Base-by-base conservation (phyloP, 371 early-diverging fungal genomes). In the Mortierella polycephala region DNA sequence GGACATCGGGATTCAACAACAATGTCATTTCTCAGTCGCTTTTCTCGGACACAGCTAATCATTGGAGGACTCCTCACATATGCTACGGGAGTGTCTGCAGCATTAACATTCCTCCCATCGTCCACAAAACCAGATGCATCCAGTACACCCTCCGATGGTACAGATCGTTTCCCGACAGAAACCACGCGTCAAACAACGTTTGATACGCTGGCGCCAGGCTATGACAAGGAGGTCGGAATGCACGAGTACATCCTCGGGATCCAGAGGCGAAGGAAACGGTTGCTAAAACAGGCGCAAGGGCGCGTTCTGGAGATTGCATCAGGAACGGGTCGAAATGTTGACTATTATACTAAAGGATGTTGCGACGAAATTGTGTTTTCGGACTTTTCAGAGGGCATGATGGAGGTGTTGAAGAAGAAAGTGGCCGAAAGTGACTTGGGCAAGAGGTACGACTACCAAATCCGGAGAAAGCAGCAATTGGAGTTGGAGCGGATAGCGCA, bases 381-480 rank as follows among this genome's bases (percentile, higher is more conserved):
- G 14, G 79, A 79, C 47, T 79, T 79, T 50, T 79, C 79, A 0
- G 69, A 79, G 23, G 79, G 79, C 5, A 79, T 79, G 79, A 71
- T 79, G 79, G 44, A 68, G 16, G 73, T 79, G 40, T 49, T 79
- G 63, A 69, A 62, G 60, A 20, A 62, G 45, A 79, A 67, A 45
- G 73, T 79, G 7, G 69, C 47, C 16, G 52, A 54, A 49, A 79
- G 79, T n/a, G 79, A 79, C 41, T 20, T 79, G 39, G 79, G 79
- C 4, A 79, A 66, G 37, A 55, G 79, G n/a, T 79, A 57, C 18
- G 73, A 79, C 41, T 79, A 79, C 20, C 79, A 79, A 62, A 5
- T 58, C 54, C 39, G 79, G 47, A 67, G 79, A 37, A 56, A 62
- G 11, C 69, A 65, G 39, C 79, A 79, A 21, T 41, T 71, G 64